These are phyloP conservation scores for Hylodesmum podocarpum DNA, from an alignment of 306 rosid species.

Conservation along the genomic window DNA sequence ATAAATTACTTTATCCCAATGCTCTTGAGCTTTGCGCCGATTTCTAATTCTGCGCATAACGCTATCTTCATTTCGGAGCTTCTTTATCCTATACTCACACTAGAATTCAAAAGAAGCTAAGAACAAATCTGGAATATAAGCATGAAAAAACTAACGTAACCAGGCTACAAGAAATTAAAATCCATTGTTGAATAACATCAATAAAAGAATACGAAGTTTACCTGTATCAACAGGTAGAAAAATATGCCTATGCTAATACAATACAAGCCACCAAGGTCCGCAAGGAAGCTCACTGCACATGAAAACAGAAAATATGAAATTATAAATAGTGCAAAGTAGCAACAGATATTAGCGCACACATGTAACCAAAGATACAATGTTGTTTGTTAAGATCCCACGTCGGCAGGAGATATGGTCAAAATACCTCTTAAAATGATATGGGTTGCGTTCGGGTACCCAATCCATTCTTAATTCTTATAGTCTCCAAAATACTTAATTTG, in stretches of 20 bases:
- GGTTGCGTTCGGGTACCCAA: not conserved
- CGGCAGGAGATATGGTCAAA: not conserved
- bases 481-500: constrained; percentile 3
- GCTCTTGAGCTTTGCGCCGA: constrained; percentile 76
- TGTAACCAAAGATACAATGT: not conserved
- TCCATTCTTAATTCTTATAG: constrained; percentile 1
- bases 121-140: constrained; percentile 13
- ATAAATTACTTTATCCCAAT: constrained; percentile 81
- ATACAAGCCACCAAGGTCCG: constrained; percentile 96
- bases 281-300: constrained; percentile 91
- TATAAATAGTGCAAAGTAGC: not conserved
- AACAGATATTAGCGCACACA: not conserved
- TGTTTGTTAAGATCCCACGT: not conserved
- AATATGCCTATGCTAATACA: constrained; percentile 87
- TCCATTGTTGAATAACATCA: not conserved
- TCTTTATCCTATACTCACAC: constrained; percentile 88
- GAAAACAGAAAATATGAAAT: constrained; percentile 31
- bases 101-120: constrained; percentile 37
- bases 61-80: constrained; percentile 77
- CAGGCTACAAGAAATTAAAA: constrained; percentile 4
- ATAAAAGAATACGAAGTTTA: constrained; percentile 36
- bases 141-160: constrained; percentile 1
- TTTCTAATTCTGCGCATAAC: constrained; percentile 66
- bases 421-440: not conserved
- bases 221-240: constrained; percentile 87